Percentiles rank a stretch among this genome's conserved stretches.
Conservation (phyloP, 192 early-diverging fungal species). For the Backusella parvicylindrica region DNA sequence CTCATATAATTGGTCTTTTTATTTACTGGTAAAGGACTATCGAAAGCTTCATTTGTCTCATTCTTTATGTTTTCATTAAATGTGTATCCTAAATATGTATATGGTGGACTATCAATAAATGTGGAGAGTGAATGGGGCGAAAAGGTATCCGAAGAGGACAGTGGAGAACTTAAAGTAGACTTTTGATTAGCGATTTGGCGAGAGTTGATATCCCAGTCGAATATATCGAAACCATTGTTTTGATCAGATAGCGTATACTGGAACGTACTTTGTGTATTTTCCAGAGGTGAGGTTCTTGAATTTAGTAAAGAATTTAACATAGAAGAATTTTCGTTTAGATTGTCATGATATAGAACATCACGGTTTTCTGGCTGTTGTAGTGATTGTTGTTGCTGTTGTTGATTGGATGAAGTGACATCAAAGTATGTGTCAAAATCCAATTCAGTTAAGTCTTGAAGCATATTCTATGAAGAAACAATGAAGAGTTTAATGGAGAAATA, state of each 20-base stretch:
- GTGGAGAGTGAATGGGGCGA: neutral
- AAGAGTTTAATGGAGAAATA: conserved; percentile 1
- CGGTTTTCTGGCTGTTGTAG: neutral
- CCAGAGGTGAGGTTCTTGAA: neutral
- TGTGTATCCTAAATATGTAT: neutral
- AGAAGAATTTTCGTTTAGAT: neutral
- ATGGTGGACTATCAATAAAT: neutral
- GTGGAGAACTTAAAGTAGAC: neutral
- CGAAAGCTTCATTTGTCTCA: neutral
- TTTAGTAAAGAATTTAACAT: neutral
- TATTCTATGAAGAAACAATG: conserved; percentile 5
- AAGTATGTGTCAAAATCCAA: conserved; percentile 16
- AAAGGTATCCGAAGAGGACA: conserved; percentile 1
- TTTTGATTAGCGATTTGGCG: neutral
- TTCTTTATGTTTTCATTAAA: neutral
- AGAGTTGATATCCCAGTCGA: neutral
- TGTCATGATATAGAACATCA: neutral
- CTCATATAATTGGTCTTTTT: neutral
- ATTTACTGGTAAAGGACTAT: neutral
- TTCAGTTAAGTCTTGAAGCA: conserved; percentile 15
- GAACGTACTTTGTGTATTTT: neutral
- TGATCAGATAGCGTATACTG: neutral
- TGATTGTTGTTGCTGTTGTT: conserved; percentile 9
- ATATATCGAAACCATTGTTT: neutral
- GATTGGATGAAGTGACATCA: conserved; percentile 8